These are phyloP conservation scores for Backusella sp. DNA, from an alignment of 192 early-diverging fungal genomes.

Conservation along the genomic window DNA sequence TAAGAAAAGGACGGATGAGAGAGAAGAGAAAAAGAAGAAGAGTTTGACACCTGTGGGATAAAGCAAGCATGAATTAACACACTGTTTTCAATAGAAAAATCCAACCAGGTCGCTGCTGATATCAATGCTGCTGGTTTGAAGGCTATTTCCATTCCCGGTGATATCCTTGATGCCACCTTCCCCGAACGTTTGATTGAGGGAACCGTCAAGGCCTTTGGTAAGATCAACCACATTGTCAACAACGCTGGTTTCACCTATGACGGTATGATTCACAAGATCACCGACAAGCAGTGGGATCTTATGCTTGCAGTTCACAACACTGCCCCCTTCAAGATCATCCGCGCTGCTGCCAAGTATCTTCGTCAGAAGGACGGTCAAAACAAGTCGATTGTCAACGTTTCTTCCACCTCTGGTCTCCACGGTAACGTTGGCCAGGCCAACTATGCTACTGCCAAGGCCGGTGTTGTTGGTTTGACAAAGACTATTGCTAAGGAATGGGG, in stretches of 20 bases:
- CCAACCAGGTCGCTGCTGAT: slow-evolving; percentile 82
- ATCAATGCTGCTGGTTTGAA: slow-evolving; percentile 77
- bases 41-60: neutral
- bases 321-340: slow-evolving; percentile 61
- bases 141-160: slow-evolving; percentile 78
- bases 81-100: slow-evolving; percentile 43
- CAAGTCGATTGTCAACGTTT: slow-evolving; percentile 56
- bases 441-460: slow-evolving; percentile 94
- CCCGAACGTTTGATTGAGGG: slow-evolving; percentile 53
- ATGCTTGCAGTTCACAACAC: slow-evolving; percentile 70
- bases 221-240: slow-evolving; percentile 88
- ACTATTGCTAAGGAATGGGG: slow-evolving; percentile 83
- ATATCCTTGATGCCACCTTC: slow-evolving; percentile 55
- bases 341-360: slow-evolving; percentile 55
- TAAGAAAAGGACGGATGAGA: slow-evolving; percentile 14
- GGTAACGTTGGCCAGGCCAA: slow-evolving; percentile 93
- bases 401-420: slow-evolving; percentile 78
- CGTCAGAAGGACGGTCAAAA: slow-evolving; percentile 58
- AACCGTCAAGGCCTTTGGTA: slow-evolving; percentile 66
- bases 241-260: slow-evolving; percentile 97
- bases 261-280: slow-evolving; percentile 87
- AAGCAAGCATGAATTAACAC: neutral
- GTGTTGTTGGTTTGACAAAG: slow-evolving; percentile 88
- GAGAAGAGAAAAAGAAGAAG: too few species aligned
- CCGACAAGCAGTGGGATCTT: slow-evolving; percentile 93